These are phyloP conservation scores for Hypomyces perniciosus DNA, from an alignment of 2,329 filamentous ascomycete species.

Conservation along the genomic window DNA sequence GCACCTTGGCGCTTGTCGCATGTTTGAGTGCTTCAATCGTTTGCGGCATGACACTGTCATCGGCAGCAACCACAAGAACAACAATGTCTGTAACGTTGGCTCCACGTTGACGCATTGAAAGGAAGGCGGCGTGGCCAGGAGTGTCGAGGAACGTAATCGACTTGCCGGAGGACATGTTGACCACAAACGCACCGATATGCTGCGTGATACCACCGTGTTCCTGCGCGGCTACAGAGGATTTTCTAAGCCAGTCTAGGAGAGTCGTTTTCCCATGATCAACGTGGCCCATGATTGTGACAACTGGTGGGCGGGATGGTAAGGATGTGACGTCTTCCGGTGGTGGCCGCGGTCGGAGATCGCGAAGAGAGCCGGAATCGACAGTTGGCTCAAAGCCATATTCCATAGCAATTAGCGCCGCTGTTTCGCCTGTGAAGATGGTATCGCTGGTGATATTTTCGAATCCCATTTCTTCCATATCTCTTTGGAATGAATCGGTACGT, in stretches of 20 bases:
- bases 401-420: slow-evolving; percentile 79
- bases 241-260: slow-evolving; percentile 85
- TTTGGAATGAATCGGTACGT: slow-evolving; percentile 63
- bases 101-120: slow-evolving; percentile 91
- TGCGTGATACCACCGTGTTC: slow-evolving; percentile 98
- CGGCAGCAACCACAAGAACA: slow-evolving; percentile 88
- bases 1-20: slow-evolving; percentile 77
- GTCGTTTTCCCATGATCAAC: slow-evolving; percentile 99
- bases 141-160: slow-evolving; percentile 96
- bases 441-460: slow-evolving; percentile 80
- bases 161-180: slow-evolving; percentile 78
- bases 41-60: slow-evolving; percentile 96
- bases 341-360: slow-evolving; percentile 68
- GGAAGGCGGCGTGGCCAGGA: slow-evolving; percentile 89
- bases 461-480: slow-evolving; percentile 74
- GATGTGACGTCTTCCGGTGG: slow-evolving; percentile 59
- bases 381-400: slow-evolving; percentile 90
- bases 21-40: slow-evolving; percentile 96
- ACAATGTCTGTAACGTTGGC: slow-evolving; percentile 97
- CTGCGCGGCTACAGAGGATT: slow-evolving; percentile 82
- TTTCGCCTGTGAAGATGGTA: slow-evolving; percentile 85
- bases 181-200: slow-evolving; percentile 96
- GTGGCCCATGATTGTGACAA: slow-evolving; percentile 99
- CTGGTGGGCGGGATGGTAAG: slow-evolving; percentile 73
- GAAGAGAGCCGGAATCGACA: slow-evolving; percentile 57